Evolutionary conservation across 139 green algal genomes (phyloP).

Genomic region (Trebouxia sp.): DNA sequence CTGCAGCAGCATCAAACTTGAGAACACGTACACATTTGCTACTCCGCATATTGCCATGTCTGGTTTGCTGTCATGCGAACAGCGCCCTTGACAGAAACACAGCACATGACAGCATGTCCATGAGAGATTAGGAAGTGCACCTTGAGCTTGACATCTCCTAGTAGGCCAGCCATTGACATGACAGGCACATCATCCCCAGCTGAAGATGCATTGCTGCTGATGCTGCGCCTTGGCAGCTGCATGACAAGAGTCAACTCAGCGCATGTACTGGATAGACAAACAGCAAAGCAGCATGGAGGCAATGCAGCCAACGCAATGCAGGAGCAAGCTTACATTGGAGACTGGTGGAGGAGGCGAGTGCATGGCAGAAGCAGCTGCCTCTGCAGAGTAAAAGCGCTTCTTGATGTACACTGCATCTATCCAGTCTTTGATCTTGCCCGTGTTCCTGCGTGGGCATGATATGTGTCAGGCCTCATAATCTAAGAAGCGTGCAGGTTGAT

Average conservation of each 20-base stretch:
- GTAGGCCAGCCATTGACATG: constrained; percentile 20
- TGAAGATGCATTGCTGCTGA: constrained; percentile 19
- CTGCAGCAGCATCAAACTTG: not conserved
- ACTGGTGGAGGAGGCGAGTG: not conserved
- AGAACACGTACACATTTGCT: too few relatives aligned
- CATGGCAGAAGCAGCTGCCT: constrained; percentile 15
- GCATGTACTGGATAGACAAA: too few relatives aligned
- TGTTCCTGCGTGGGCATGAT: constrained; percentile 14
- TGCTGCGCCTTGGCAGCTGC: constrained; percentile 12
- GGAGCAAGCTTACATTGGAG: not conserved
- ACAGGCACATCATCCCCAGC: constrained; percentile 22
- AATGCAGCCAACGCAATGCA: too few relatives aligned
- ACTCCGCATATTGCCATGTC: too few relatives aligned
- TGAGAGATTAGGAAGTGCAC: not conserved
- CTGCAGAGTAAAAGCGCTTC: constrained; percentile 42
- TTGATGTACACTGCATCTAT: constrained; percentile 51
- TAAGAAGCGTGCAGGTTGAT: too few relatives aligned
- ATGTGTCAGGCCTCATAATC: not conserved
- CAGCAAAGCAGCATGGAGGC: too few relatives aligned
- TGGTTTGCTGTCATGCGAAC: too few relatives aligned
- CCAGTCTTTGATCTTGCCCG: constrained; percentile 42
- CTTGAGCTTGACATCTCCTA: constrained; percentile 20
- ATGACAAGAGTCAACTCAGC: too few relatives aligned
- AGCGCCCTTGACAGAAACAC: too few relatives aligned
- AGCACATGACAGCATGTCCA: not conserved